Evolutionary conservation across 2,329 filamentous ascomycete species (phyloP), one percentile per base, ranked within the genome.

Genomic region (Sporothrix protearum): DNA sequence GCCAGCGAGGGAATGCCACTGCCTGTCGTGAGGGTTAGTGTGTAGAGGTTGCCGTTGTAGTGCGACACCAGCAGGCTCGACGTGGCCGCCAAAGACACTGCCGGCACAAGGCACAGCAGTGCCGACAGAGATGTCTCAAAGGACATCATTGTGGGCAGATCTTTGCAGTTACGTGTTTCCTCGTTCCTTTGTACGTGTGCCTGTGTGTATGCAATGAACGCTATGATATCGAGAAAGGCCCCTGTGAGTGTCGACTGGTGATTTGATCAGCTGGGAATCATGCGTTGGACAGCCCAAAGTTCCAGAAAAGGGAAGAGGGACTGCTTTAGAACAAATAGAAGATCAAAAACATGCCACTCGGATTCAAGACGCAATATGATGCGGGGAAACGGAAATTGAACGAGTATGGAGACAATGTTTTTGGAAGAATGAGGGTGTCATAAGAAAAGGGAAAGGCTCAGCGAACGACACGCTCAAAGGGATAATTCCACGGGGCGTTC

Each of bases 41-140:
- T 78, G 75, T 79, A 82, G 59, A 82, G 76, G 71, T 79, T 79
- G 57, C 81, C 80, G 22, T 79, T 81, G 73, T 81, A 82, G 71
- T 82, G 81, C 2, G 81, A 80, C 39, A 77, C 81, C 3, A 82
- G 74, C 19, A 82, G 76, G 22, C 76, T 81, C 5, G 51, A 47
- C 12, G 70, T 69, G 2, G 71, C 70, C 2, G 74, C 72, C 25
- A 70, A 63, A 3, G 73, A 45, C 10, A 74, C 47, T n/a, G 69
- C 51, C 14, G 69, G 73, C 68, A 73, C 28, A 9, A 73, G 71
- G 59, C 47, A 74, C 49, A 74, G 55, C 36, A 74, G 57, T 25
- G 74, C 74, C 69, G 73, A 67, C 19, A 73, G 36, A n/a, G 70
- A 68, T 45, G 64, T 64, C 39, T 42, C 73, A 71, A 74, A 69